Evolutionary conservation across 2,329 filamentous ascomycete genomes (phyloP).

Genomic region (Sporothrix luriei): DNA sequence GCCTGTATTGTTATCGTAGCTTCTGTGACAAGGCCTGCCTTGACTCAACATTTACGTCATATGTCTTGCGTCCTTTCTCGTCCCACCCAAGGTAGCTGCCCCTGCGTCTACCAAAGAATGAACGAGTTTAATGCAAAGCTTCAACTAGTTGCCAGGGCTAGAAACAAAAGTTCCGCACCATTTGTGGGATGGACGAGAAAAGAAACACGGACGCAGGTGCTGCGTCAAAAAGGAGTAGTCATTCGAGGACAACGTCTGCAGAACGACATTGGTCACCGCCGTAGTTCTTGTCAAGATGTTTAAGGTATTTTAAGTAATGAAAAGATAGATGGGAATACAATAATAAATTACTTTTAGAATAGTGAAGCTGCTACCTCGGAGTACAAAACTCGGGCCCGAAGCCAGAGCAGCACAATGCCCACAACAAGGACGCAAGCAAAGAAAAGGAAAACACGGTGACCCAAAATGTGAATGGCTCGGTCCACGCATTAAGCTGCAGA

Average conservation of each 20-base stretch:
- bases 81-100: neutral
- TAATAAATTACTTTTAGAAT: neutral
- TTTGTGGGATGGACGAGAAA: neutral
- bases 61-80: neutral
- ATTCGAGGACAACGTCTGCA: neutral
- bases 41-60: no score
- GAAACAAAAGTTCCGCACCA: neutral
- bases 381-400: neutral
- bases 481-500: neutral
- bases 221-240: neutral
- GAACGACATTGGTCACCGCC: neutral
- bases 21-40: no score
- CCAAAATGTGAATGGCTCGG: neutral
- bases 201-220: neutral
- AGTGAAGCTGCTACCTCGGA: neutral
- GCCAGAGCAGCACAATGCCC: neutral
- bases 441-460: no score
- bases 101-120: neutral
- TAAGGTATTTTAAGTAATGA: no score
- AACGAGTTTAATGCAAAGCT: constrained; percentile 1
- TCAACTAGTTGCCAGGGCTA: neutral
- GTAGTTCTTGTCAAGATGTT: no score
- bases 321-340: neutral
- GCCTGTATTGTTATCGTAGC: no score
- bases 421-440: neutral